A percentile compares a stretch with the other conserved stretches of the same genome.
Evolutionary conservation across 73 alveolate genomes (phyloP).

Genomic region (Tetrahymena elliotti): DNA sequence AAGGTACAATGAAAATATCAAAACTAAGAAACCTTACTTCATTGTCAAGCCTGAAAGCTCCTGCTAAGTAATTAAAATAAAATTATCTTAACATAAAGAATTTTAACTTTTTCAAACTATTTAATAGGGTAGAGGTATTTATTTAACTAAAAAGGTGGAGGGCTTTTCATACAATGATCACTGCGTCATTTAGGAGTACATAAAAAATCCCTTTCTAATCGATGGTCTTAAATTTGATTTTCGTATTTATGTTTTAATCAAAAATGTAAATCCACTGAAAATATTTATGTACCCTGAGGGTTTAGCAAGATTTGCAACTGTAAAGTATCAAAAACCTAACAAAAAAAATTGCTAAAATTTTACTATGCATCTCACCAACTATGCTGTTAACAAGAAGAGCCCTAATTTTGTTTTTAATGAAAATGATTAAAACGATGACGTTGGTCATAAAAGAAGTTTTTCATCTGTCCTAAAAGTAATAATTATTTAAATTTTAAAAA

Average conservation of each 20-base stretch:
- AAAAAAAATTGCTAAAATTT: constrained; percentile 28
- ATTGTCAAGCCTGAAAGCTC: not conserved
- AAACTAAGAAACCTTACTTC: not conserved
- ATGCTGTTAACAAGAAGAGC: constrained; percentile 55
- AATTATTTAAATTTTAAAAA: not conserved
- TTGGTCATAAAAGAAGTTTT: constrained; percentile 53
- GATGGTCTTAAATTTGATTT: constrained; percentile 96
- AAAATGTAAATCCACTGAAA: constrained; percentile 71
- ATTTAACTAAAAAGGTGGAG: constrained; percentile 55
- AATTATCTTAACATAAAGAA: not conserved
- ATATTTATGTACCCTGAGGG: constrained; percentile 84
- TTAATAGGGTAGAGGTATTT: constrained; percentile 49
- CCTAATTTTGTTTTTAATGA: constrained; percentile 38
- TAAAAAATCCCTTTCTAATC: constrained; percentile 80
- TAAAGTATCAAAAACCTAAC: constrained; percentile 48
- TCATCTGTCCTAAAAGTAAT: constrained; percentile 33
- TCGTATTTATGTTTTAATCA: constrained; percentile 69
- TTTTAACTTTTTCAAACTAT: not conserved
- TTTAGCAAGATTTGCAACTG: constrained; percentile 77
- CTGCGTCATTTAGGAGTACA: constrained; percentile 86
- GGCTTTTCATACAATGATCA: constrained; percentile 55
- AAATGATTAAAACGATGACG: constrained; percentile 37
- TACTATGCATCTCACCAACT: constrained; percentile 61
- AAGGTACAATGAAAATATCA: not conserved
- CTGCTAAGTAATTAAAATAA: not conserved